Evolutionary conservation across 2,329 filamentous ascomycete genomes (phyloP).

Genomic region (Verticillium nonalfalfae): DNA sequence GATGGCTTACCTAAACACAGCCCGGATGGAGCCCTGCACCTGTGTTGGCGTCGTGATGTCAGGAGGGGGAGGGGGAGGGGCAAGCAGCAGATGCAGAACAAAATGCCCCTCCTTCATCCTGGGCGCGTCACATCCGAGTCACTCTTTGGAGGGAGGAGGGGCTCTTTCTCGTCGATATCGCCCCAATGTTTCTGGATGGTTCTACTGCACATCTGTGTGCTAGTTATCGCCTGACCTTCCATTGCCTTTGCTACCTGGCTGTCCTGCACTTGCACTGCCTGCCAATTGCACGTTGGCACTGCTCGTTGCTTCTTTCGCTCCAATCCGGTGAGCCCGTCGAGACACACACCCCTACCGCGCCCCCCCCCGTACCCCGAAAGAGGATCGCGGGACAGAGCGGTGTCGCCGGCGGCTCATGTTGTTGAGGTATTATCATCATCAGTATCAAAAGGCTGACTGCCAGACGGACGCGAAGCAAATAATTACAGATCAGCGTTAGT

Average conservation of each 20-base stretch:
- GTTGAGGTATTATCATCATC: not conserved
- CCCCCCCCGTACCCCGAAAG: no score
- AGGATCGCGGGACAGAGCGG: not conserved
- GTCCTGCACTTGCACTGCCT: not conserved
- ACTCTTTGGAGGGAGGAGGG: not conserved
- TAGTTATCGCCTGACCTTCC: not conserved
- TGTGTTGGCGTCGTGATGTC: not conserved
- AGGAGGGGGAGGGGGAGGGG: slow-evolving; percentile 1
- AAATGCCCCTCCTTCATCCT: not conserved
- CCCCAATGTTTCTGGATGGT: not conserved
- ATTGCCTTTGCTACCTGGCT: not conserved
- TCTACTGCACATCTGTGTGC: not conserved
- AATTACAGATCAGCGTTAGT: not conserved
- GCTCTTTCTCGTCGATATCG: not conserved
- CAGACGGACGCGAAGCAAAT: not conserved
- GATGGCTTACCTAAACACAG: not conserved
- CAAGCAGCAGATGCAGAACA: not conserved
- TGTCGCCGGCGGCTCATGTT: not conserved
- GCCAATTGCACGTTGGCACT: not conserved
- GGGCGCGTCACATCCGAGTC: not conserved
- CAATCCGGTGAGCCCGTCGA: not conserved
- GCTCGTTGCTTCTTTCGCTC: not conserved
- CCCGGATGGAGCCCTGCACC: not conserved
- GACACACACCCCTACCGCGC: not conserved
- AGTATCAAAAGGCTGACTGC: not conserved